Evolutionary conservation across 106 monocot genomes (phyloP).

Genomic region (Triglochin maritima): DNA sequence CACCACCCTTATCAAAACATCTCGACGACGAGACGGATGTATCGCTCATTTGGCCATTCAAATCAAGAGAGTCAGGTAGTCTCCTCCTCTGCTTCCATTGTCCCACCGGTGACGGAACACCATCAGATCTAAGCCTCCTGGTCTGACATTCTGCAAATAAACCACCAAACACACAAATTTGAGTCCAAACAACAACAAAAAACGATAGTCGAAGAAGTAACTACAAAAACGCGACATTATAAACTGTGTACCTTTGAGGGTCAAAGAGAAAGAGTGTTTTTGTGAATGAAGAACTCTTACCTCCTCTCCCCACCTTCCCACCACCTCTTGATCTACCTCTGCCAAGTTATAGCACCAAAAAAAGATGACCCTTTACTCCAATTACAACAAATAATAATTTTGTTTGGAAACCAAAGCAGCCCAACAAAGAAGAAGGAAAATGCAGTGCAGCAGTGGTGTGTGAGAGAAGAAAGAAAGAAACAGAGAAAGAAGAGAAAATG

Average conservation of each 20-base stretch:
- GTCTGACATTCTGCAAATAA: constrained; percentile 35
- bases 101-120: neutral
- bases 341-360: neutral
- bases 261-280: neutral
- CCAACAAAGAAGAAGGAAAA: neutral
- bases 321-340: neutral
- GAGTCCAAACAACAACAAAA: neutral
- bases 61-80: constrained; percentile 35
- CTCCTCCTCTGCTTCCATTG: constrained; percentile 2
- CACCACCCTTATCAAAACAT: constrained; percentile 9
- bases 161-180: neutral
- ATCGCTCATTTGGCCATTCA: constrained; percentile 21
- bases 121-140: constrained; percentile 36
- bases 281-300: neutral
- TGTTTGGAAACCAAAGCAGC: neutral
- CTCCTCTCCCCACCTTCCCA: neutral
- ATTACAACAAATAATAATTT: neutral
- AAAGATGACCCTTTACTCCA: neutral
- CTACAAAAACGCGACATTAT: neutral
- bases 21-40: constrained; percentile 27
- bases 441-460: neutral
- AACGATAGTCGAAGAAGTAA: constrained; percentile 8
- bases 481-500: neutral
- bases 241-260: constrained; percentile 28
- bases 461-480: neutral